Evolutionary conservation across 306 rosid genomes (phyloP).

Genomic region (Macrotyloma uniflorum): DNA sequence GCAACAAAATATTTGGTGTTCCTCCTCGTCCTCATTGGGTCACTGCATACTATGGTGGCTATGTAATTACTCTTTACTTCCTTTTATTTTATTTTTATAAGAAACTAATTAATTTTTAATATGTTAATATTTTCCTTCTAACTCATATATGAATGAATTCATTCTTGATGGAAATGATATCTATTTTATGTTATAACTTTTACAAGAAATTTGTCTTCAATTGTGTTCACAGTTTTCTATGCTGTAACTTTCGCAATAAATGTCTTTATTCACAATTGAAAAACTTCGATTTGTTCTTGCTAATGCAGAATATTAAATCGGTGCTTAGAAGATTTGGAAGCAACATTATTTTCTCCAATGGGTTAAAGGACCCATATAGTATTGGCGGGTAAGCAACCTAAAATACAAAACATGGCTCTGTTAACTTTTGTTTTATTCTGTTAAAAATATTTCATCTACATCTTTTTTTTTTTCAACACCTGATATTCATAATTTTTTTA

Average conservation of each 20-base stretch:
- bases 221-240: neutral
- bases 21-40: constrained; percentile 61
- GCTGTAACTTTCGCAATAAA: too few relatives aligned
- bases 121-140: too few relatives aligned
- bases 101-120: too few relatives aligned
- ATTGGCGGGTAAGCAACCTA: constrained; percentile 50
- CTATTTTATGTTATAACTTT: neutral
- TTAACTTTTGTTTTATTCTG: too few relatives aligned
- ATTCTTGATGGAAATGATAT: too few relatives aligned
- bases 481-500: too few relatives aligned
- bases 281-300: neutral
- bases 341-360: constrained; percentile 71
- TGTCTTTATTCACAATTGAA: too few relatives aligned
- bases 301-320: constrained; percentile 51
- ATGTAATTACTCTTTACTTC: constrained; percentile 42
- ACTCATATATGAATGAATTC: too few relatives aligned
- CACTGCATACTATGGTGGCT: constrained; percentile 63
- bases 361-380: constrained; percentile 61
- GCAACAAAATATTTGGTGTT: constrained; percentile 47
- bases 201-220: neutral
- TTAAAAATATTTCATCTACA: too few relatives aligned
- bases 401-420: neutral
- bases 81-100: too few relatives aligned
- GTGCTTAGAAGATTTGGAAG: constrained; percentile 54
- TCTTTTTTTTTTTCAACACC: too few relatives aligned